Evolutionary conservation across 129 eudicot species (phyloP), one percentile per base, ranked within the genome.

Genomic region (Pulicaria dysenterica): DNA sequence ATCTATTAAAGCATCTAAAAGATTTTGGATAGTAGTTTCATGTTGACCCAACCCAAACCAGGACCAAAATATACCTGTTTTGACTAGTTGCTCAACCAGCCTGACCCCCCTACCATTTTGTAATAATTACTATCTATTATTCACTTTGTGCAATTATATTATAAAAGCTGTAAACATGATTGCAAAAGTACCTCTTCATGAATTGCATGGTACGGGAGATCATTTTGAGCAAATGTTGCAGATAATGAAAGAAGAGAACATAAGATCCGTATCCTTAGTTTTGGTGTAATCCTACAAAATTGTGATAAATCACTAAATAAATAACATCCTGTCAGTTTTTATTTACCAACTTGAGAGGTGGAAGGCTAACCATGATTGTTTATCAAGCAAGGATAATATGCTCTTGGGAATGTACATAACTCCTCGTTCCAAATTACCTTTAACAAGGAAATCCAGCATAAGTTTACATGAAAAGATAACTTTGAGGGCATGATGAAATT

Each of bases 341-440:
- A 19, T 13, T 44, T 24, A 10, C 40, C 17, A 57, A 73, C 10
- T 67, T 41, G 58, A 6, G 64, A 70, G 64, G 72, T 7, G 34
- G 73, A 75, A 77, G 50, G 7, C 84, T 75, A 73, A 91, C 97
- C 88, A 79, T 74, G 95, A 82, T 41, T 71, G 83, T 67, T 90
- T 85, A 80, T 82, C 77, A 43, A 91, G 81, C 78, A 87, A 59
- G 64, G 86, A 74, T 72, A 88, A 75, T 69, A 89, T 31, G 77
- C 68, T 70, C 80, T 82, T 84, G 8, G 85, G 86, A 46, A 88
- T 69, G 82, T 81, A 58, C 43, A 68, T 67, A 64, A 84, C 81
- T 80, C 95, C 95, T 83, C 47, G 91, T 70, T 74, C 85, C 70
- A 69, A 68, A 58, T 77, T 73, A 82, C 92, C 97, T 91, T 58